Evolutionary conservation across 208 protist genomes (phyloP).

Genomic region (Naegleria gruberi): DNA sequence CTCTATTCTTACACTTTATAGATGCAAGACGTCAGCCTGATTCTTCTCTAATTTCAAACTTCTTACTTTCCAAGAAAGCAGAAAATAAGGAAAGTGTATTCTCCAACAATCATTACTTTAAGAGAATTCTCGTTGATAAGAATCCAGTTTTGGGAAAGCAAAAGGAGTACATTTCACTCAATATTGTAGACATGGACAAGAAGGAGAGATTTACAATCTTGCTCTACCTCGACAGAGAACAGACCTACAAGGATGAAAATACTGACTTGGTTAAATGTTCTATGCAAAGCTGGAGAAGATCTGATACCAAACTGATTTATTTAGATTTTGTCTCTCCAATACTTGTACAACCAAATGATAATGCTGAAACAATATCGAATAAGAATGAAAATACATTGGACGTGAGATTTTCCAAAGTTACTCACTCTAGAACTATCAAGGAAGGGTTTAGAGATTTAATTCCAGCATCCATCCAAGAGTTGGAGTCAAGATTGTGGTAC

Average conservation of each 20-base stretch:
- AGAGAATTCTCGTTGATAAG: not conserved
- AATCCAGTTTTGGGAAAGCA: not conserved
- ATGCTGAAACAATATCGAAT: not conserved
- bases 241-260: not conserved
- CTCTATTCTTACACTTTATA: not conserved
- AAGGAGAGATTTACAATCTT: not conserved
- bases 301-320: not conserved
- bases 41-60: too few species aligned
- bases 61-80: too few species aligned
- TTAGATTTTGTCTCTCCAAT: not conserved
- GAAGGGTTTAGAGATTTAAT: not conserved
- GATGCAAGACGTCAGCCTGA: not conserved
- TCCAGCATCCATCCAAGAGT: not conserved
- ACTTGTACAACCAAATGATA: not conserved
- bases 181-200: not conserved
- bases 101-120: not conserved
- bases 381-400: not conserved
- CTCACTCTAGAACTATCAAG: not conserved
- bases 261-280: not conserved
- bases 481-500: not conserved
- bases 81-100: not conserved
- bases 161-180: not conserved
- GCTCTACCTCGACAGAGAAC: not conserved
- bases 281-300: not conserved
- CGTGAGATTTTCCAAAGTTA: not conserved